Conservation (phyloP, 129 eudicot genomes). For the Arctium minus region DNA sequence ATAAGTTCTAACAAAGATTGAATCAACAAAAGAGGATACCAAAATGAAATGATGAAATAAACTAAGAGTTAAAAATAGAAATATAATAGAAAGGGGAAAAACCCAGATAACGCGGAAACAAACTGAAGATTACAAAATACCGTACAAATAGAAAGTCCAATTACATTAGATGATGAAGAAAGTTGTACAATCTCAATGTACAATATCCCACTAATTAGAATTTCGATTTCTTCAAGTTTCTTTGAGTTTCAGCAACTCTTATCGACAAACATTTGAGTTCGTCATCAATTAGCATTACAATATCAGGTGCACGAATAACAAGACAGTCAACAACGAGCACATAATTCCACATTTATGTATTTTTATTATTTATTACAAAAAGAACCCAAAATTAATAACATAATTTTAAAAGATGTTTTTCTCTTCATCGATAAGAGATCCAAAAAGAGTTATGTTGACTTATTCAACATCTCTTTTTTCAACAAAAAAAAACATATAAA, state of each 20-base stretch:
- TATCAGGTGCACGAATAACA: neutral
- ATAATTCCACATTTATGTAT: neutral
- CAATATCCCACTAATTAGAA: neutral
- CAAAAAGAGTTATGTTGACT: slow-evolving; percentile 22
- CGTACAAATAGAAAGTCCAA: neutral
- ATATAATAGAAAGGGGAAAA: neutral
- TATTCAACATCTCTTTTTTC: slow-evolving; percentile 13
- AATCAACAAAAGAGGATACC: neutral
- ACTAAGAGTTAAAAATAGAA: neutral
- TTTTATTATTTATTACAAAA: slow-evolving; percentile 9
- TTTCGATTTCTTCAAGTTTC: neutral
- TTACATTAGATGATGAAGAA: neutral
- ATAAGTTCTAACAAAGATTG: neutral
- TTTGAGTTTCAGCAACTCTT: neutral
- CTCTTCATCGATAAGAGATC: slow-evolving; percentile 27
- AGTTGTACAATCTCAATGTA: neutral
- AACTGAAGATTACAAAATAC: no score
- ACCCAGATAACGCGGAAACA: neutral
- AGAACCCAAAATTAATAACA: neutral
- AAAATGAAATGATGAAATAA: neutral
- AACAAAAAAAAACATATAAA: neutral
- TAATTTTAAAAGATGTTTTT: slow-evolving; percentile 11
- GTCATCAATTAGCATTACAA: neutral
- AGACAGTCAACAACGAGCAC: slow-evolving; percentile 20
- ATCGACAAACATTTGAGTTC: neutral